Evolutionary conservation across 306 rosid genomes (phyloP), one percentile per base, ranked within the genome.

Genomic region (Lathyrus oleraceus): DNA sequence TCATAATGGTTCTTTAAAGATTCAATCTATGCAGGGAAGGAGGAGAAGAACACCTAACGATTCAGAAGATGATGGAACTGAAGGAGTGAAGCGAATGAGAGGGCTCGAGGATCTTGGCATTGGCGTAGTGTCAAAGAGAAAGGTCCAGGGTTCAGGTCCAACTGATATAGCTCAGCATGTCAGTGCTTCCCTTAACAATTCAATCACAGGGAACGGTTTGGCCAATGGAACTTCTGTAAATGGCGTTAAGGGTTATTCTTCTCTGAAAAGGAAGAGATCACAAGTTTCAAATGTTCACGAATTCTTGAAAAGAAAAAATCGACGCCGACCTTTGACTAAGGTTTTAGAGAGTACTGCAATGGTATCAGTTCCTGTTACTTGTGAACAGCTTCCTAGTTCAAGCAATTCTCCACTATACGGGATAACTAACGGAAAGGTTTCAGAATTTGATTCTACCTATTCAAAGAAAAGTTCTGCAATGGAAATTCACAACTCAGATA

Each of bases 11-110:
- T 83, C 88, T 65, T 77, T 83, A 67, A 94, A 88, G 86, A 74
- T 82, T 81, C 92, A 79, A 77, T 57, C 83, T 78, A 62, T 79
- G 84, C 92, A 80, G 78, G 96, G 90, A 73, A 87, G 94, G 81
- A 84, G 91, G 80, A 85, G 89, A 77, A 87, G 82, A 84, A 87
- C 99, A 62, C 97, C 99, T 66, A 88, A 94, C 81, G 96, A 91
- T 83, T 94, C 97, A 0, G 97, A 94, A 84, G 99, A 94, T 71
- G 98, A 94, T 66, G 98, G 97, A 80, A 88, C 83, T 16, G 95
- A 94, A 86, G 95, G 99, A 72, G 88, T 91, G 27, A 88, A 88
- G 84, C 85, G 91, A 60, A 91, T 94, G 97, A 91, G 89, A 82
- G 99, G 97, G 74, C 97, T 94, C 71, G 87, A 84, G 78, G 99